These are phyloP conservation scores for Salvia hispanica DNA, from an alignment of 257 asterid genomes.

Conservation along the genomic window DNA sequence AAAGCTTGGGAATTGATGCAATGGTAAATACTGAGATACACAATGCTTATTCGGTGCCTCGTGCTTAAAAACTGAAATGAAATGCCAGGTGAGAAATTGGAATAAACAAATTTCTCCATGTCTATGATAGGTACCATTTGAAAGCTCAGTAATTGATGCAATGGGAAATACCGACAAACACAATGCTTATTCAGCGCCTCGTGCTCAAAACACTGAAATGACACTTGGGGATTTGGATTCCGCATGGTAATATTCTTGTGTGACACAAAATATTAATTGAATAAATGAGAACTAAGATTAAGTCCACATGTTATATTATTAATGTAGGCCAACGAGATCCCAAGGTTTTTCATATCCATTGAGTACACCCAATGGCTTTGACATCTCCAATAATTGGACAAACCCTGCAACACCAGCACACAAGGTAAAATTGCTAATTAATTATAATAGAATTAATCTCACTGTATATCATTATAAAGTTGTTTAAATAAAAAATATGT, in stretches of 20 bases:
- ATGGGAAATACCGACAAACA: background rate
- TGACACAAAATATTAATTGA: background rate
- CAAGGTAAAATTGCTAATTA: background rate
- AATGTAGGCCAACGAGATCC: background rate
- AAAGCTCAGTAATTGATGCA: conserved; percentile 19
- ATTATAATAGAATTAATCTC: too few species aligned
- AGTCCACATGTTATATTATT: background rate
- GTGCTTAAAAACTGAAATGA: background rate
- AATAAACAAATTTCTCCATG: too few species aligned
- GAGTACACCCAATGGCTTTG: background rate
- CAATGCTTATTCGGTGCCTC: background rate
- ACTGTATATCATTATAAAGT: too few species aligned
- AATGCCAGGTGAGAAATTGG: too few species aligned
- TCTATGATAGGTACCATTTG: conserved; percentile 31
- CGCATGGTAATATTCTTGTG: conserved; percentile 23
- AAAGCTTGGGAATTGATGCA: conserved; percentile 18
- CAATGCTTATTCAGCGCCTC: conserved; percentile 1
- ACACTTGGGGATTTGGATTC: background rate
- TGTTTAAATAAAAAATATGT: too few species aligned
- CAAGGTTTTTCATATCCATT: conserved; percentile 5
- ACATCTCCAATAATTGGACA: background rate
- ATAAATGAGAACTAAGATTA: background rate
- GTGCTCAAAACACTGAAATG: background rate
- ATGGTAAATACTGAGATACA: background rate
- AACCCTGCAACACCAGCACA: background rate